Evolutionary conservation across 129 eudicot genomes (phyloP).

Genomic region (Chrysanthemum seticuspe): DNA sequence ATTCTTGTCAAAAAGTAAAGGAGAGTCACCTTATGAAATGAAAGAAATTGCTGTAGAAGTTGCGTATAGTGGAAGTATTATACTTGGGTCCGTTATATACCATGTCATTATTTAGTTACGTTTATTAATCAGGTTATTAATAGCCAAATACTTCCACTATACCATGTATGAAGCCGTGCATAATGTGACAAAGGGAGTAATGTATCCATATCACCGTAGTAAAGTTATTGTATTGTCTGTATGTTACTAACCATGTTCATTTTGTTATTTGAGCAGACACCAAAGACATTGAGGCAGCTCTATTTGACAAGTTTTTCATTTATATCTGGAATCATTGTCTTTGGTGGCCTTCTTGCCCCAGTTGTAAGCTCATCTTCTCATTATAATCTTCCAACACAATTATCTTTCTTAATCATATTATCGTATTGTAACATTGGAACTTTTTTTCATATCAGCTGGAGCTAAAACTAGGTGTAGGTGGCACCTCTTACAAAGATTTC

Average conservation of each 20-base stretch:
- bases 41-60: too few species aligned
- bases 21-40: too few species aligned
- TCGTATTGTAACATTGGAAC: conserved; percentile 16
- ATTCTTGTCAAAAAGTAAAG: too few species aligned
- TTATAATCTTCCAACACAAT: background rate
- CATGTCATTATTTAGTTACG: too few species aligned
- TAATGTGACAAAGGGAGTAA: background rate
- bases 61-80: too few species aligned
- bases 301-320: conserved; percentile 93
- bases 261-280: conserved; percentile 55
- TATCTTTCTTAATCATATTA: conserved; percentile 14
- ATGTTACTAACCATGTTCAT: conserved; percentile 12
- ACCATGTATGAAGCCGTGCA: background rate
- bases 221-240: background rate
- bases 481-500: conserved; percentile 89
- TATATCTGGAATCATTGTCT: conserved; percentile 84
- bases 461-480: conserved; percentile 90
- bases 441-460: conserved; percentile 62
- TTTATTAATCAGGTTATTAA: too few species aligned
- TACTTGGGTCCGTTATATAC: too few species aligned
- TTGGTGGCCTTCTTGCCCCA: conserved; percentile 97
- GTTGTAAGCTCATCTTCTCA: conserved; percentile 52
- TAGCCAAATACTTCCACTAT: too few species aligned
- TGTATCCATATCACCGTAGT: too few species aligned
- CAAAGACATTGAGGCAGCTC: conserved; percentile 87